Conservation (phyloP, 2,329 filamentous ascomycete species). For the Monosporascus sp. region DNA sequence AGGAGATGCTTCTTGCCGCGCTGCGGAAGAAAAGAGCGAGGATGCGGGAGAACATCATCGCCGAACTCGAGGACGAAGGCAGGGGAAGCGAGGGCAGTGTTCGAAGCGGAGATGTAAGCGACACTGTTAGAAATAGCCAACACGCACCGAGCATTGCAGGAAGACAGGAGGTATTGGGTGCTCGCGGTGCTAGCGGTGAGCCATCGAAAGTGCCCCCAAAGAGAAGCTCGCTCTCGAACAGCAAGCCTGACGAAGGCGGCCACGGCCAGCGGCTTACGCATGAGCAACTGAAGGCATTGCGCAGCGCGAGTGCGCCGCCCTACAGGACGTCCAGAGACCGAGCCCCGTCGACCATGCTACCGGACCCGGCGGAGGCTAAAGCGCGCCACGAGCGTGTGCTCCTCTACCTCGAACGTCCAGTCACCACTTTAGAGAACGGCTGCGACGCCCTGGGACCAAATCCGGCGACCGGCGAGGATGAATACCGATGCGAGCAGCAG, state of each 20-base stretch:
- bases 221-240: background rate
- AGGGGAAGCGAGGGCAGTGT: slow-evolving; percentile 5
- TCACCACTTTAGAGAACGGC: slow-evolving; percentile 14
- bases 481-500: slow-evolving; percentile 10
- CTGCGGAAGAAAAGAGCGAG: slow-evolving; percentile 50
- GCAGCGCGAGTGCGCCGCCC: background rate
- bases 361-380: slow-evolving; percentile 4
- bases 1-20: slow-evolving; percentile 53
- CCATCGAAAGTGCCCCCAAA: background rate
- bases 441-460: slow-evolving; percentile 22
- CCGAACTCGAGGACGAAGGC: slow-evolving; percentile 35
- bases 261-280: background rate
- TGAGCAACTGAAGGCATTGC: background rate
- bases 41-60: slow-evolving; percentile 45
- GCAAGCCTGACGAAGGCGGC: background rate
- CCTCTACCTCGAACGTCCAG: slow-evolving; percentile 27
- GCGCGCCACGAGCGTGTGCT: slow-evolving; percentile 25
- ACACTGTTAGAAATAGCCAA: background rate
- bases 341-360: slow-evolving; percentile 6
- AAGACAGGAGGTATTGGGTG: background rate
- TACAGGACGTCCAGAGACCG: background rate
- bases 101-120: background rate
- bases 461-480: slow-evolving; percentile 3
- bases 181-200: background rate
- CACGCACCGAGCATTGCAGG: background rate